These are phyloP conservation scores for Trypanosoma boissoni DNA, from an alignment of 208 protist genomes.

Conservation along the genomic window DNA sequence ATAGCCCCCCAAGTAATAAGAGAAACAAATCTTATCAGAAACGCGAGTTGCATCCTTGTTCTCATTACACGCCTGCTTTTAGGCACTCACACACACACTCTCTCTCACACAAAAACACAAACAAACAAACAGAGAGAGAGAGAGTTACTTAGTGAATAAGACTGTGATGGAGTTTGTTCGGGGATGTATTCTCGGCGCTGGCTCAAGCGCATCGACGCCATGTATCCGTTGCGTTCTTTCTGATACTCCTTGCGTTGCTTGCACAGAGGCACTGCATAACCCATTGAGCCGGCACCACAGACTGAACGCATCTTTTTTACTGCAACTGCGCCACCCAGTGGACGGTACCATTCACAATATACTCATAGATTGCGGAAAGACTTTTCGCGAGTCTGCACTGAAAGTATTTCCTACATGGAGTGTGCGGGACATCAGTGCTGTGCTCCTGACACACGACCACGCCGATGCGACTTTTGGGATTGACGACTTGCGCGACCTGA, in stretches of 20 bases:
- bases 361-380: slow-evolving; percentile 76
- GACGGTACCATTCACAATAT: slow-evolving; percentile 46
- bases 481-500: slow-evolving; percentile 76
- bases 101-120: not conserved
- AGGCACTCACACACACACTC: too few relatives aligned
- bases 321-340: slow-evolving; percentile 51
- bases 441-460: slow-evolving; percentile 79
- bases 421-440: slow-evolving; percentile 46
- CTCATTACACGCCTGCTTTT: not conserved
- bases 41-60: too few relatives aligned
- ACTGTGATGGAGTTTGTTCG: slow-evolving; percentile 42
- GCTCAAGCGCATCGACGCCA: slow-evolving; percentile 54
- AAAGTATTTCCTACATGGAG: slow-evolving; percentile 37
- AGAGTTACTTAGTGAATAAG: not conserved
- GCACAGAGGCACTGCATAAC: slow-evolving; percentile 28
- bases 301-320: slow-evolving; percentile 49
- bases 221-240: slow-evolving; percentile 37
- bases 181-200: slow-evolving; percentile 50
- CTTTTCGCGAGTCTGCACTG: slow-evolving; percentile 59
- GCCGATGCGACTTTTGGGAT: slow-evolving; percentile 67
- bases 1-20: too few relatives aligned
- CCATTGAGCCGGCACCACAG: slow-evolving; percentile 35
- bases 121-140: not conserved
- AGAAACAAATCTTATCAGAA: too few relatives aligned
- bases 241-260: slow-evolving; percentile 31